Evolutionary conservation across 345 rosid genomes (phyloP), one percentile per base, ranked within the genome.

Genomic region (Arabis hirsuta): DNA sequence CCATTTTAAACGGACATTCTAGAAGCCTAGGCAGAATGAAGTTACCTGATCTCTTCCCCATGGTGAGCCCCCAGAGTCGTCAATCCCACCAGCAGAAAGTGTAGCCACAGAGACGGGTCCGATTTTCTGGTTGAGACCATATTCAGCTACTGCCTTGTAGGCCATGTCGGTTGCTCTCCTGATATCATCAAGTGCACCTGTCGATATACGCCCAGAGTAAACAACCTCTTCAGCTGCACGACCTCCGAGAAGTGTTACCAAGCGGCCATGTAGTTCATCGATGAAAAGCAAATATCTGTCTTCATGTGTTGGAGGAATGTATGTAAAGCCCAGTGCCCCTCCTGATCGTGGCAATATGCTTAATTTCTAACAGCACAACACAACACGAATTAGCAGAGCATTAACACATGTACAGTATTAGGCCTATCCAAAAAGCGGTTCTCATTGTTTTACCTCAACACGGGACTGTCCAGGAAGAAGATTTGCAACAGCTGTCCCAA

Each of bases 311-410:
- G 98, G 97, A 45, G 96, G 97, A 59, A 65, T 81, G 73, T 92
- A 96, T 12, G 98, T 90, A 72, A 92, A 92, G 36, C 99, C 98
- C 73, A 96, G 73, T n/a, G 99, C 96, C 55, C 99, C 98, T 67
- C 99, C 99, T 32, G 98, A 75, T 79, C 99, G 87, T 44, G 98
- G 99, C 83, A 96, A 82, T 78, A 96, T 96, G 87, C 99, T 96
- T 74, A 96, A 67, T 68, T 96, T 96, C 98, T 96, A 76, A 60
- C 60, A 74, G 73, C 19, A 78, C 60, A 74, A 74, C 19, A 78
- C 65, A 62, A 62, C 71, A 38, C 19, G 1, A 8, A 59, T 59
- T 16, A 58, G 45, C 55, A 58, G 3, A 55, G 10, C 10, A 36
- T 36, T 46, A n/a, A 24, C 51, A 67, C 10, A 12, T 43, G 54